Evolutionary conservation across 1,139 yeast species (phyloP).

Genomic region (Arxiozyma bovina): DNA sequence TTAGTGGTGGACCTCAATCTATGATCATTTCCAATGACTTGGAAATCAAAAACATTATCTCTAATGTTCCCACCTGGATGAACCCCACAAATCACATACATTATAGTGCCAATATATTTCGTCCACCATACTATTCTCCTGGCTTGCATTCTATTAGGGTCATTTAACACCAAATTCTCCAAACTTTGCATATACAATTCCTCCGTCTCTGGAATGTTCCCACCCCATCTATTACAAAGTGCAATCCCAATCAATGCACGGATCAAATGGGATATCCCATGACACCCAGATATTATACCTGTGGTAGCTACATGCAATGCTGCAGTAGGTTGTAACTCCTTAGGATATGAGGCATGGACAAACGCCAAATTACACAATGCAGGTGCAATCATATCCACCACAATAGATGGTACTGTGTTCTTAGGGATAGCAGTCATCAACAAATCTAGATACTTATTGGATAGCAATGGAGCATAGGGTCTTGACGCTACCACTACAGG

Average conservation of each 20-base stretch:
- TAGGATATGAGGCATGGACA: constrained; percentile 62
- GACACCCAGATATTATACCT: constrained; percentile 60
- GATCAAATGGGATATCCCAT: constrained; percentile 58
- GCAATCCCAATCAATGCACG: constrained; percentile 61
- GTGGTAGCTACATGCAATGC: constrained; percentile 59
- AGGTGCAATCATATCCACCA: constrained; percentile 50
- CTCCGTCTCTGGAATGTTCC: constrained; percentile 51
- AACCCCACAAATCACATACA: constrained; percentile 66
- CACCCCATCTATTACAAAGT: constrained; percentile 68
- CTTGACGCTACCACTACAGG: constrained; percentile 55
- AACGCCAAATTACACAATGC: constrained; percentile 61
- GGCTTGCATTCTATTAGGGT: constrained; percentile 38
- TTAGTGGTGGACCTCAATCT: constrained; percentile 5
- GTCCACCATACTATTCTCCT: constrained; percentile 54
- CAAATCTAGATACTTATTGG: constrained; percentile 43
- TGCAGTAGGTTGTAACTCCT: constrained; percentile 62
- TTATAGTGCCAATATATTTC: constrained; percentile 52
- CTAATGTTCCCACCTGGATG: constrained; percentile 67
- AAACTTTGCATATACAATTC: constrained; percentile 37
- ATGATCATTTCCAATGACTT: constrained; percentile 25
- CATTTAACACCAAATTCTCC: constrained; percentile 40
- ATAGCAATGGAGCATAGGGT: constrained; percentile 55
- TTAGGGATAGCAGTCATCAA: constrained; percentile 46
- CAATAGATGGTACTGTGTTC: constrained; percentile 44
- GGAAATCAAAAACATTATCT: constrained; percentile 42